phyloP scores from a whole-genome alignment of 2,329 filamentous ascomycete genomes.

The Aspergillus phoenicis region DNA sequence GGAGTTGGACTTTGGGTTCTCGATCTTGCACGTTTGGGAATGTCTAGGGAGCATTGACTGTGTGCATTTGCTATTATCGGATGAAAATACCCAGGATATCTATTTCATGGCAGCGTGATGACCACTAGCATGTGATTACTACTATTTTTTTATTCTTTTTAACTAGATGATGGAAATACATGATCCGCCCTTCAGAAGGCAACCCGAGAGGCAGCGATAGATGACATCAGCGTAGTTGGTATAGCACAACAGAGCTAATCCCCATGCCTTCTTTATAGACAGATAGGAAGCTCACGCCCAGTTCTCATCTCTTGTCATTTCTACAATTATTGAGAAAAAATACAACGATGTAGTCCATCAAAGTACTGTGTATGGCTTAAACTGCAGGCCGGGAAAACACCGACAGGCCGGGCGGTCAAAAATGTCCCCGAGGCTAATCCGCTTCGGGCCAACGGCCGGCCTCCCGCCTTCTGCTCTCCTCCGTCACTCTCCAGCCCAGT shows the following conservation, averaged over 20 bases:
- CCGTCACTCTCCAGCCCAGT: slow-evolving; percentile 14
- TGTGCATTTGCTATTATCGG: slow-evolving; percentile 20
- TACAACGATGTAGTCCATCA: too few relatives aligned
- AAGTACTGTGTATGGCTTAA: not conserved
- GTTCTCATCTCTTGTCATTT: too few relatives aligned
- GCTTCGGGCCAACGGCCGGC: slow-evolving; percentile 20
- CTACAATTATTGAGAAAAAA: too few relatives aligned
- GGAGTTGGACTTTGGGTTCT: slow-evolving; percentile 12
- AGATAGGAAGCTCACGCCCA: slow-evolving; percentile 1
- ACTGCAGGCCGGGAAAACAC: slow-evolving; percentile 1
- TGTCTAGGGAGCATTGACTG: slow-evolving; percentile 24
- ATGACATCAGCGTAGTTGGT: too few relatives aligned
- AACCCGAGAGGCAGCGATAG: not conserved
- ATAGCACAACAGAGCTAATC: too few relatives aligned
- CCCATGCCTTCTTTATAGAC: too few relatives aligned
- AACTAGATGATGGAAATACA: slow-evolving; percentile 22
- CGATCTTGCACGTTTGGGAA: slow-evolving; percentile 14
- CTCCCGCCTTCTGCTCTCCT: slow-evolving; percentile 25
- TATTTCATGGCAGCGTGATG: slow-evolving; percentile 21
- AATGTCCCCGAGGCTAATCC: slow-evolving; percentile 26
- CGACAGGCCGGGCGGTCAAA: slow-evolving; percentile 17
- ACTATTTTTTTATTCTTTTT: not conserved
- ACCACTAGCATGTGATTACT: slow-evolving; percentile 13
- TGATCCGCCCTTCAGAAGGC: slow-evolving; percentile 1
- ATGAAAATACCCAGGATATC: slow-evolving; percentile 38